phyloP scores from a whole-genome alignment of 768 basidiomycete genomes.

The Coprinellus micaceus region DNA sequence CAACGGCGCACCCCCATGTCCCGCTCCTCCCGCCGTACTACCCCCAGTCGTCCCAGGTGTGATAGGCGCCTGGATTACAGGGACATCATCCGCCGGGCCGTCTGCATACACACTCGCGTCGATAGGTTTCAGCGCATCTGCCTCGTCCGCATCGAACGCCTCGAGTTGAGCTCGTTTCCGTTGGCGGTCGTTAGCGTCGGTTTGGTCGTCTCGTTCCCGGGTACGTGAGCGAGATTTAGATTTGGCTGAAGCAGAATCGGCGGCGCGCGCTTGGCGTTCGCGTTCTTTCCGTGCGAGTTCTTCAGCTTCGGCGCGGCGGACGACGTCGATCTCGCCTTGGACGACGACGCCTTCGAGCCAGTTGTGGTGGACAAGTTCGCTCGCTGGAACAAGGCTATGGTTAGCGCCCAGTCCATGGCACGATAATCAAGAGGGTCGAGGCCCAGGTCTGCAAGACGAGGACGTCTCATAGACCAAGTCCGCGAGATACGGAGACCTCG shows the following conservation, averaged over 20 bases:
- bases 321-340: constrained; percentile 86
- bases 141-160: constrained; percentile 36
- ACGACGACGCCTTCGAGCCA: constrained; percentile 87
- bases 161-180: constrained; percentile 29
- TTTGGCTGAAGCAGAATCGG: constrained; percentile 32
- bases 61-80: background rate
- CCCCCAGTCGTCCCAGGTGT: constrained; percentile 10
- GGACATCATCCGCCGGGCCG: background rate
- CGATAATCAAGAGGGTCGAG: too few relatives aligned
- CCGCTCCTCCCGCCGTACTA: background rate
- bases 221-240: background rate
- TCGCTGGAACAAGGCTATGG: too few relatives aligned
- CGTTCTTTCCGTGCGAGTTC: constrained; percentile 28
- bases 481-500: too few relatives aligned
- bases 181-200: background rate
- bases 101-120: constrained; percentile 37
- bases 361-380: constrained; percentile 79
- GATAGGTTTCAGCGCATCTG: constrained; percentile 72
- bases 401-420: too few relatives aligned
- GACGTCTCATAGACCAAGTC: too few relatives aligned
- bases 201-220: background rate
- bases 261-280: constrained; percentile 42
- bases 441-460: too few relatives aligned
- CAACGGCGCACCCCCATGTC: constrained; percentile 13
- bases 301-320: constrained; percentile 58